Percentiles rank a stretch among this genome's conserved stretches.
phyloP scores from a whole-genome alignment of 345 rosid species.

The Camelina neglecta region DNA sequence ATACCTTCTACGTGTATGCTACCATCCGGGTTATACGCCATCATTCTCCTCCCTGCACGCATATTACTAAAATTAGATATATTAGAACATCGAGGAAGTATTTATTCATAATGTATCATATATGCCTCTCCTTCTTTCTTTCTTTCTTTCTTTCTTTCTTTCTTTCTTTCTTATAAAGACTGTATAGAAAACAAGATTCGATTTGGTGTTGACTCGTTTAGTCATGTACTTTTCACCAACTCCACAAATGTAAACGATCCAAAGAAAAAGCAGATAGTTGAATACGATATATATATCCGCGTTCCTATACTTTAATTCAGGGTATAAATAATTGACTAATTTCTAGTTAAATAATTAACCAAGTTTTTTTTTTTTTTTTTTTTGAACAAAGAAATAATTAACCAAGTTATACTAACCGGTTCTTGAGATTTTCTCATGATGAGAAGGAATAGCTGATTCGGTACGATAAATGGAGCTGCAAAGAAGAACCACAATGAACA shows the following conservation, averaged over 20 bases:
- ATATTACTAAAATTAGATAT: not conserved
- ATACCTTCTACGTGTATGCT: not conserved
- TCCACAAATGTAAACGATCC: no score
- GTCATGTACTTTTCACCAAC: no score
- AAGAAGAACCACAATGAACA: slow-evolving; percentile 6
- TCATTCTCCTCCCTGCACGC: slow-evolving; percentile 1
- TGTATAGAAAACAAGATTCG: not conserved
- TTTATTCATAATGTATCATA: not conserved
- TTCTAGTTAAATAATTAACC: not conserved
- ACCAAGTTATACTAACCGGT: slow-evolving; percentile 6
- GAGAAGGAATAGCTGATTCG: slow-evolving; percentile 12
- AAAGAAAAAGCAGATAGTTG: no score
- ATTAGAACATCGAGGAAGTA: not conserved
- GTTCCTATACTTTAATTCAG: not conserved
- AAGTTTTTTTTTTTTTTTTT: no score
- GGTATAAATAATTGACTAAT: no score
- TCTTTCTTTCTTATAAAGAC: not conserved
- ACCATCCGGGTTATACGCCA: not conserved
- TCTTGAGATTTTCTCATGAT: not conserved
- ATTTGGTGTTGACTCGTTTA: no score
- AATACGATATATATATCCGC: no score
- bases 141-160: no score
- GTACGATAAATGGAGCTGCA: not conserved
- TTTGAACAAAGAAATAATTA: no score
- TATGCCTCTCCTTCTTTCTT: not conserved